phyloP scores from a whole-genome alignment of 805 yeast genomes.

The Saturnispora serradocipensis region DNA sequence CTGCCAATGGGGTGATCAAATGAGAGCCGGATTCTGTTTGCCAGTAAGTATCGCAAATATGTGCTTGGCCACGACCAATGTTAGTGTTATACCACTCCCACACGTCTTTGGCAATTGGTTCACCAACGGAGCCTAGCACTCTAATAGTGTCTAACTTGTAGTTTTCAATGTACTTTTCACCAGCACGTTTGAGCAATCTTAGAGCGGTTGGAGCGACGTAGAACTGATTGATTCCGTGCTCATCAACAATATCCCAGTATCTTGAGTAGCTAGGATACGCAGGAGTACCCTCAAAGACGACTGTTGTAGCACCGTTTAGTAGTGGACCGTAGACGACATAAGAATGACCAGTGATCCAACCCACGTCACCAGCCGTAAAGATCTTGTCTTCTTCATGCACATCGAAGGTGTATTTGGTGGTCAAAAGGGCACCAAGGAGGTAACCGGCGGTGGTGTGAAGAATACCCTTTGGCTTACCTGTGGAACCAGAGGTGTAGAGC shows the following conservation, averaged over 20 bases:
- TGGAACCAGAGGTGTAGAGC: constrained; percentile 78
- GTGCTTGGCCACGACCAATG: constrained; percentile 61
- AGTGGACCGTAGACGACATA: constrained; percentile 79
- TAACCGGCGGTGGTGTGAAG: constrained; percentile 78
- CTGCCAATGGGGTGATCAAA: constrained; percentile 67
- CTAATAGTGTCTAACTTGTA: constrained; percentile 58
- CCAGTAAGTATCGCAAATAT: constrained; percentile 81
- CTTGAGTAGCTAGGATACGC: constrained; percentile 75
- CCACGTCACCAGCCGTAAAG: constrained; percentile 85
- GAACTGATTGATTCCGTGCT: constrained; percentile 65
- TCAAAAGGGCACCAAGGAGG: constrained; percentile 60
- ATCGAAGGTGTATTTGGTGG: constrained; percentile 71
- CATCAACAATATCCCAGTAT: constrained; percentile 69
- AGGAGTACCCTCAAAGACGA: constrained; percentile 82
- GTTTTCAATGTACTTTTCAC: constrained; percentile 50
- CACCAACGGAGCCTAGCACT: constrained; percentile 76
- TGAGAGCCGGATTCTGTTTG: constrained; percentile 84
- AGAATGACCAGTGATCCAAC: constrained; percentile 88
- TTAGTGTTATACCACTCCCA: constrained; percentile 80
- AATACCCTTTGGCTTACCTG: constrained; percentile 85
- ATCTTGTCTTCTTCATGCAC: constrained; percentile 63
- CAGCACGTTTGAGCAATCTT: constrained; percentile 67
- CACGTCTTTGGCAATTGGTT: constrained; percentile 76
- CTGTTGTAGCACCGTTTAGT: constrained; percentile 64
- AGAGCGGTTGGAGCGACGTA: constrained; percentile 82